Conservation (phyloP, 768 basidiomycete species). For the Psilocybe sp. region DNA sequence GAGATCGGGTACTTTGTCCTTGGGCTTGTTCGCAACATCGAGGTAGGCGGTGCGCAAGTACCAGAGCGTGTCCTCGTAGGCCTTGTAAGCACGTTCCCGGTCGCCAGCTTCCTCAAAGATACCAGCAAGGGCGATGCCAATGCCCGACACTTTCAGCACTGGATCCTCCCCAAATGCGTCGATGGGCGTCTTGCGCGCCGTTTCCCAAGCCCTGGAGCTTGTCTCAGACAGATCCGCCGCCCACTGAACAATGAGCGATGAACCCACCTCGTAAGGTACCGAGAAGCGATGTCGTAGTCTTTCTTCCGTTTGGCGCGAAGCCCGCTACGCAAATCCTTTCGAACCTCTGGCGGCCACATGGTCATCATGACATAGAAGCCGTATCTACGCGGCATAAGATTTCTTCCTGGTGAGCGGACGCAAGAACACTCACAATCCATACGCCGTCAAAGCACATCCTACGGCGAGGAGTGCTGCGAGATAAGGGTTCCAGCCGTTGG, state of each 20-base stretch:
- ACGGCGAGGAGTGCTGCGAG: conserved; percentile 26
- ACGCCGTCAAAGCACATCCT: conserved; percentile 28
- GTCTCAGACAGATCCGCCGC: not conserved
- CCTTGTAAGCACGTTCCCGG: conserved; percentile 32
- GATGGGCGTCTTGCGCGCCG: conserved; percentile 41
- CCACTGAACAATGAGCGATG: not conserved
- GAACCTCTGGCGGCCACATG: conserved; percentile 65
- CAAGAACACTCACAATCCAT: conserved; percentile 27
- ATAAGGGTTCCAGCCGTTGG: conserved; percentile 8
- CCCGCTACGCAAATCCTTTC: conserved; percentile 62
- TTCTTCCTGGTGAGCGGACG: not conserved
- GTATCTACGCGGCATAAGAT: conserved; percentile 9
- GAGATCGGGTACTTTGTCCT: conserved; percentile 9
- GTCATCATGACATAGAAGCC: conserved; percentile 36
- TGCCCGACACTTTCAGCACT: conserved; percentile 65
- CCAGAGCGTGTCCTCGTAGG: conserved; percentile 35
- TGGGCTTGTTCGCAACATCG: conserved; percentile 10
- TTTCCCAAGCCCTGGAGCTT: conserved; percentile 44
- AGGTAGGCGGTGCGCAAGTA: conserved; percentile 26
- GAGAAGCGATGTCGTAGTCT: conserved; percentile 48
- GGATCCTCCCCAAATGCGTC: conserved; percentile 41
- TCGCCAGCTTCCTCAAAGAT: conserved; percentile 45
- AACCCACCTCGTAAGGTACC: conserved; percentile 52
- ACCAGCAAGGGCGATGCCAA: conserved; percentile 59
- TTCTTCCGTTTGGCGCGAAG: conserved; percentile 60